Conservation (phyloP, 2,329 filamentous ascomycete genomes). For the Clathrospora elynae region DNA sequence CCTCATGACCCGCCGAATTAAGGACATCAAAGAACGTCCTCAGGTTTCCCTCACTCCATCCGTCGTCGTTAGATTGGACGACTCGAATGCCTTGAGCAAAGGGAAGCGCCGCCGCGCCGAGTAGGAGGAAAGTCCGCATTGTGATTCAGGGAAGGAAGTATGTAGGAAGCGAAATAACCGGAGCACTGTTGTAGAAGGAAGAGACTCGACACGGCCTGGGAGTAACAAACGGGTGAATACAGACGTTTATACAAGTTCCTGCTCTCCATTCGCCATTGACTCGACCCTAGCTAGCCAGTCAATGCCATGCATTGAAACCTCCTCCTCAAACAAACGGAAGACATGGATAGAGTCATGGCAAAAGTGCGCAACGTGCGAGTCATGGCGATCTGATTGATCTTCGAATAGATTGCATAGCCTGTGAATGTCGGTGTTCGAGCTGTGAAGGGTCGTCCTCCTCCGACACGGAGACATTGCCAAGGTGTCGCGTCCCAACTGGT, state of each 20-base stretch:
- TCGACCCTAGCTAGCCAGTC: constrained; percentile 1
- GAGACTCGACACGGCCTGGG: constrained; percentile 1
- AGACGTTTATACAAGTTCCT: constrained; percentile 17
- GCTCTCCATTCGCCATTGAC: background rate
- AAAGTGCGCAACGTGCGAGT: constrained; percentile 24
- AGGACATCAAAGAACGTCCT: constrained; percentile 64
- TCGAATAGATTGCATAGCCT: constrained; percentile 29
- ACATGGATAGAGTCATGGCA: constrained; percentile 10
- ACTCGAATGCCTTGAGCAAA: constrained; percentile 39
- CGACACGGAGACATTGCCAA: constrained; percentile 21
- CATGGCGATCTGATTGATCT: constrained; percentile 34
- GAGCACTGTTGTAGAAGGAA: background rate
- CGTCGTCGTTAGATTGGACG: constrained; percentile 72
- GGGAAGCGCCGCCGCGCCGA: constrained; percentile 33
- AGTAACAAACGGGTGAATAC: background rate
- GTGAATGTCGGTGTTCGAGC: constrained; percentile 22
- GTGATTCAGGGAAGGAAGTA: constrained; percentile 45
- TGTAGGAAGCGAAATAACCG: constrained; percentile 9
- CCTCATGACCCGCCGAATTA: constrained; percentile 61
- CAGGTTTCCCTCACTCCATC: constrained; percentile 73
- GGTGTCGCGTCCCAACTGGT: constrained; percentile 7
- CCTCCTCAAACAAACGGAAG: constrained; percentile 3
- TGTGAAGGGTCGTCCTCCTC: constrained; percentile 33
- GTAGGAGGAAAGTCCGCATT: constrained; percentile 35
- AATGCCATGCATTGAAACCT: constrained; percentile 6